phyloP scores from a whole-genome alignment of 2,329 filamentous ascomycete genomes.

The Paradendryphiella salina region DNA sequence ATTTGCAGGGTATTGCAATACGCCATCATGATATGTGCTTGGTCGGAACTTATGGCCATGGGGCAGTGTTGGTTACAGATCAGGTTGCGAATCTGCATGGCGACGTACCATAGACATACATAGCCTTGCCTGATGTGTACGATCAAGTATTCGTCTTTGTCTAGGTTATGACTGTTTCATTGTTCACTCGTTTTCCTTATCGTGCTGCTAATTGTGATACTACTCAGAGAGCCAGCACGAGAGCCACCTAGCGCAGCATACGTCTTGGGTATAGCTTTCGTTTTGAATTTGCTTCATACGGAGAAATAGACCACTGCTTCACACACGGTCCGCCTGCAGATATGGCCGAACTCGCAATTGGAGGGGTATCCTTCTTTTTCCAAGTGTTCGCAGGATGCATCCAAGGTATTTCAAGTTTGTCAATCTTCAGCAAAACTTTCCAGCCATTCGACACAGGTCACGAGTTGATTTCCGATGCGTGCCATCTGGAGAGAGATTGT shows the following conservation, averaged over 20 bases:
- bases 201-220: too few relatives aligned
- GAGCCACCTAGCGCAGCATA: too few relatives aligned
- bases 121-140: conserved; percentile 17
- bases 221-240: too few relatives aligned
- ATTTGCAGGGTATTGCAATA: not conserved
- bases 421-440: not conserved
- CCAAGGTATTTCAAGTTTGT: conserved; percentile 26
- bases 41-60: conserved; percentile 1
- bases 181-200: not conserved
- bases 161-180: conserved; percentile 5
- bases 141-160: too few relatives aligned
- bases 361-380: conserved; percentile 40
- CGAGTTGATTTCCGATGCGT: conserved; percentile 45
- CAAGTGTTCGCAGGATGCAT: conserved; percentile 46
- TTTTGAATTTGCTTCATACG: not conserved
- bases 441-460: conserved; percentile 33
- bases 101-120: not conserved
- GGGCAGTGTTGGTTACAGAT: conserved; percentile 32
- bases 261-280: not conserved
- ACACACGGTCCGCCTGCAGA: not conserved
- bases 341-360: conserved; percentile 34
- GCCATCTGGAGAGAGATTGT: conserved; percentile 36
- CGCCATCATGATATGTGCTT: not conserved
- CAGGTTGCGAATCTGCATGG: conserved; percentile 22
- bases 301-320: too few relatives aligned